Evolutionary conservation across 2,329 filamentous ascomycete genomes (phyloP).

Genomic region (Colletotrichum trifolii): DNA sequence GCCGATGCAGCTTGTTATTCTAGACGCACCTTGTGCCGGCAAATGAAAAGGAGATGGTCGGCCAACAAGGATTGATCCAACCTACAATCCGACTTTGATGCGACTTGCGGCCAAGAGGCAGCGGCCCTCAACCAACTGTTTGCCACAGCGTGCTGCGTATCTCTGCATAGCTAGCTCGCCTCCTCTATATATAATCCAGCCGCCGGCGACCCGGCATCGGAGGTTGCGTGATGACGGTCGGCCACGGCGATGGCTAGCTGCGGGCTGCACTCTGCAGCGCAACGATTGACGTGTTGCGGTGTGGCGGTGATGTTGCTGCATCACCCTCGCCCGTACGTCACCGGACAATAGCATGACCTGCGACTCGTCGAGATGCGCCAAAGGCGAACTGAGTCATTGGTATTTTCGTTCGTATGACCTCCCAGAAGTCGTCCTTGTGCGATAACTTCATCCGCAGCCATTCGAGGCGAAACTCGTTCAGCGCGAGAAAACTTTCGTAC

Average conservation of each 20-base stretch:
- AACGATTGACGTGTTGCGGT: constrained; percentile 18
- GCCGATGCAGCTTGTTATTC: constrained; percentile 16
- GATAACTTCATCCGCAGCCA: too few species aligned
- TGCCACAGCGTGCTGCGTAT: constrained; percentile 33
- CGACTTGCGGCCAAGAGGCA: not conserved
- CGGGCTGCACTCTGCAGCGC: constrained; percentile 10
- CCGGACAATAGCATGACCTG: not conserved
- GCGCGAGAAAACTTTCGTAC: too few species aligned
- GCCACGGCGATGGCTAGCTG: constrained; percentile 3
- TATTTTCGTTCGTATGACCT: too few species aligned
- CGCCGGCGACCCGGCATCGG: constrained; percentile 10
- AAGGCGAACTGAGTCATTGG: constrained; percentile 28
- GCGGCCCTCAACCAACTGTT: constrained; percentile 25
- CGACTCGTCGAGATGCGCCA: constrained; percentile 7
- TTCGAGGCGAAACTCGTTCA: too few species aligned
- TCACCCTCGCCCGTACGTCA: constrained; percentile 9
- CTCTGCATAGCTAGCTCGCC: constrained; percentile 24
- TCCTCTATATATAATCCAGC: not conserved
- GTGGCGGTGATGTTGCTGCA: constrained; percentile 16
- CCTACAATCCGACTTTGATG: too few species aligned
- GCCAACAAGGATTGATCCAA: constrained; percentile 14
- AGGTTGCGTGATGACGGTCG: not conserved
- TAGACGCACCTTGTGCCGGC: constrained; percentile 21
- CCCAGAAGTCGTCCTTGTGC: too few species aligned
- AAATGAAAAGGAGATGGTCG: constrained; percentile 29